Base-by-base conservation (phyloP, 1,284 basidiomycete genomes). In the Waitea zeae region DNA sequence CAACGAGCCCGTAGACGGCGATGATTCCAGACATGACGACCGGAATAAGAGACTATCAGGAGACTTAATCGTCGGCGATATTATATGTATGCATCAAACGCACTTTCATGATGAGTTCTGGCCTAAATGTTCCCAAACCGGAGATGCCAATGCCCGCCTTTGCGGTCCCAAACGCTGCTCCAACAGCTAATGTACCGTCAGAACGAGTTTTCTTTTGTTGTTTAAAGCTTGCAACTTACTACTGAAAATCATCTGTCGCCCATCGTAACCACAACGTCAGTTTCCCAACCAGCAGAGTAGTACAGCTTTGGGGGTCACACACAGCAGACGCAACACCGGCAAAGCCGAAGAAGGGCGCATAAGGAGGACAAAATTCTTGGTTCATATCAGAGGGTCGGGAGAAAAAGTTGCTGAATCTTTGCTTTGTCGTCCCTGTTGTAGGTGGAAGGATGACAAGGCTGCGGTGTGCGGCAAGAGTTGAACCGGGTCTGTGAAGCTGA, bases 111-210 rank as follows among this genome's bases (percentile, higher is more conserved):
- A 99, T 84, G 42, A 97, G 67, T 48, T 99, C 92, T 39, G 93
- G 93, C 50, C 70, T 84, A 58, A 97, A 90, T 39, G 82, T 79
- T 44, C 92, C 93, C 44, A 98, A 61, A 34, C 93, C 95, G 40
- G 93, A 81, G 53, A 98, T 98, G 36, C 93, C 95, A 48, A 99
- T 96, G 32, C 95, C 95, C 32, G 93, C 73, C 59, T 99, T 99
- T 33, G 92, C 76, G 1, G 95, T 99, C 30, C 95, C 95, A 57
- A 88, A 92, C 13, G 93, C 92, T 41, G 93, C 93, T 43, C 95
- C 93, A 31, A 95, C 63, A 44, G 92, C 80, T 83, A 45, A 24
- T 36, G 38, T 35, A 32, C 27, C 32, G 19, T 20, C 14, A 40
- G 19, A 40, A n/a, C 3, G 6, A 29, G 18, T 18, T 3, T 12